Evolutionary conservation across 495 filamentous ascomycete species (phyloP).

Genomic region (Entonaema liquescens): DNA sequence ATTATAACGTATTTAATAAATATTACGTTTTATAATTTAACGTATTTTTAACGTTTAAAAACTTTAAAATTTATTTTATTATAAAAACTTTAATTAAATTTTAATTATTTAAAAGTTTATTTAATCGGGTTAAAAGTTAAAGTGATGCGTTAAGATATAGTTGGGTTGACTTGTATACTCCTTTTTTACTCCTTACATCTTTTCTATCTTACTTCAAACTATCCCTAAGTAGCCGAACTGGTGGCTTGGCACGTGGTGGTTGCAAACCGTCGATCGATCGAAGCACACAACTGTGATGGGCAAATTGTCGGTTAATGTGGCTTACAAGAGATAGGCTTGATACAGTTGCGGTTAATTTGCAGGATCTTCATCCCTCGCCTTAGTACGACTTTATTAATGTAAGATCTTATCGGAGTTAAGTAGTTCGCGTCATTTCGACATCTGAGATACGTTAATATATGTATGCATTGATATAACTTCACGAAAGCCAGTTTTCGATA

Average conservation of each 20-base stretch:
- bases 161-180: too few species aligned
- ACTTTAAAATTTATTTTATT: too few species aligned
- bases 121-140: too few species aligned
- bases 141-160: too few species aligned
- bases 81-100: too few species aligned
- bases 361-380: constrained; percentile 22
- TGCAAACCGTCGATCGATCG: constrained; percentile 9
- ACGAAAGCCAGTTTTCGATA: constrained; percentile 5
- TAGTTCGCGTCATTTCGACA: background rate
- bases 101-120: too few species aligned
- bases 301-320: constrained; percentile 29
- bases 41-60: too few species aligned
- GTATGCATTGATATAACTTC: constrained; percentile 23
- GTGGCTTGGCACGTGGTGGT: constrained; percentile 4
- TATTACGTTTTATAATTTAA: too few species aligned
- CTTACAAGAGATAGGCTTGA: constrained; percentile 1
- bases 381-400: constrained; percentile 10
- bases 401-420: constrained; percentile 7
- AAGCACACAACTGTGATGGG: constrained; percentile 12
- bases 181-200: background rate
- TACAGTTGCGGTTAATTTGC: constrained; percentile 15
- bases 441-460: constrained; percentile 14
- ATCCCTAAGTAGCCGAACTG: background rate
- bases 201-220: background rate
- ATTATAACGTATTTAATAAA: too few species aligned